Conservation (phyloP, 108 stramenopile species). For the Nannochloropsis gaditana region DNA sequence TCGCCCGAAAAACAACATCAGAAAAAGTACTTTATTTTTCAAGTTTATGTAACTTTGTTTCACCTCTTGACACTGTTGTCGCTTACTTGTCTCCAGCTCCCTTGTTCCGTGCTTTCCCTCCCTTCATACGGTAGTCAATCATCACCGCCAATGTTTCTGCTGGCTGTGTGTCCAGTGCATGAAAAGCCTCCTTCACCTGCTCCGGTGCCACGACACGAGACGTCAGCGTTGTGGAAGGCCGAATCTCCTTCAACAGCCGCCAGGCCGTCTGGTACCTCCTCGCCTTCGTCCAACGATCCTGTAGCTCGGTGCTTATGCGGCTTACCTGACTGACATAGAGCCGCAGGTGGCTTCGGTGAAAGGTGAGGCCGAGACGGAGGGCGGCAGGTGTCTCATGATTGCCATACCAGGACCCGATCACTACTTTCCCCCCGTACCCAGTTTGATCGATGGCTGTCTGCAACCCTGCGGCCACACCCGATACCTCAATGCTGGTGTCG, state of each 20-base stretch:
- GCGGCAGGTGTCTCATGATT: constrained; percentile 46
- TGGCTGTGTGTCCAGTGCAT: constrained; percentile 2
- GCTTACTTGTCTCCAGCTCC: neutral
- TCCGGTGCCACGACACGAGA: constrained; percentile 27
- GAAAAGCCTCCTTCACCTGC: constrained; percentile 6
- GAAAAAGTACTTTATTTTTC: no score
- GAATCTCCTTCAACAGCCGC: constrained; percentile 64
- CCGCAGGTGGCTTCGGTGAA: constrained; percentile 80
- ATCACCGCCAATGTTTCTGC: neutral
- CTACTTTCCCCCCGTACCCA: constrained; percentile 65
- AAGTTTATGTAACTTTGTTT: no score
- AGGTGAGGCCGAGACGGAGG: constrained; percentile 78
- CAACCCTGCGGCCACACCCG: constrained; percentile 67
- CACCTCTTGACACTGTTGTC: neutral
- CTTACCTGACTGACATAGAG: constrained; percentile 71
- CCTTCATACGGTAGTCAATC: neutral
- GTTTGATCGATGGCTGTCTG: constrained; percentile 76
- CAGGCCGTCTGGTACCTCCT: constrained; percentile 72
- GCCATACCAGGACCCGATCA: constrained; percentile 84
- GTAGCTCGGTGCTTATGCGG: constrained; percentile 45
- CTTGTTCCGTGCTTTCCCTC: neutral
- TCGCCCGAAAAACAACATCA: no score
- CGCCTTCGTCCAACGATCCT: constrained; percentile 71
- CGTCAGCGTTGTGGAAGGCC: constrained; percentile 68
- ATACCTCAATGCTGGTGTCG: constrained; percentile 61